Percentiles rank a stretch among this genome's conserved stretches.
Conservation (phyloP, 371 early-diverging fungal genomes). For the Mortierella sp. region DNA sequence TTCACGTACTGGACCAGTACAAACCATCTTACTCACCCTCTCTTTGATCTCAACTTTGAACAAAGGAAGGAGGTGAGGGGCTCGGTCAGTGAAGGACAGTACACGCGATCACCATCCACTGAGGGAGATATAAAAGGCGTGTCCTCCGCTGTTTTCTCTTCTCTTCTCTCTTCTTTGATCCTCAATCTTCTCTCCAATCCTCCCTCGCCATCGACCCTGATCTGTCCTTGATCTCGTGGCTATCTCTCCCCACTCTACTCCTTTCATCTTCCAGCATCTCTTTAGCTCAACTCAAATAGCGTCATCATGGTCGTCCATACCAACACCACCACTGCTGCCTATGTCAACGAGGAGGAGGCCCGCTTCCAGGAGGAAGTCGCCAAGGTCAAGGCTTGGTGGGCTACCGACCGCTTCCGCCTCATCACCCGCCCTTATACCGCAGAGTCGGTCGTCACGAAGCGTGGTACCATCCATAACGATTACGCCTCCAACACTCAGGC, state of each 20-base stretch:
- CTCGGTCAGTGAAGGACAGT: too few relatives aligned
- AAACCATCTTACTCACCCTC: conserved; percentile 1
- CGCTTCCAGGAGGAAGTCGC: conserved; percentile 82
- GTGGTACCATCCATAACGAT: conserved; percentile 80
- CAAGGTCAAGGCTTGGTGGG: conserved; percentile 92
- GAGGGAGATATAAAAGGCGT: too few relatives aligned
- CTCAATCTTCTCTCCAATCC: background rate
- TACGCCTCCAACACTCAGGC: conserved; percentile 91
- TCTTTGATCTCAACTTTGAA: too few relatives aligned
- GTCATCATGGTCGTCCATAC: conserved; percentile 34
- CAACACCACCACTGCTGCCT: conserved; percentile 54
- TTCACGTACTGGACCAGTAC: too few relatives aligned
- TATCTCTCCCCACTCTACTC: conserved; percentile 10
- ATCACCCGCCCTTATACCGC: conserved; percentile 94
- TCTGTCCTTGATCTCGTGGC: background rate
- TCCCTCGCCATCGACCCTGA: background rate
- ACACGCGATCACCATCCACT: too few relatives aligned
- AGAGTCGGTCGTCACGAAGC: conserved; percentile 89
- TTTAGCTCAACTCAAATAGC: background rate
- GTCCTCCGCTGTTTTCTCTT: background rate
- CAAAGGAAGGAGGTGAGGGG: too few relatives aligned
- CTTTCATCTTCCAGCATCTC: background rate
- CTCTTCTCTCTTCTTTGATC: conserved; percentile 7
- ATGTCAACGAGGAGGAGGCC: conserved; percentile 68
- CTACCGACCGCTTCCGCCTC: conserved; percentile 80